A percentile compares a stretch with the other conserved stretches of the same genome.
These are phyloP conservation scores for Ettlia oleoabundans DNA, from an alignment of 139 green algal species.

Conservation along the genomic window DNA sequence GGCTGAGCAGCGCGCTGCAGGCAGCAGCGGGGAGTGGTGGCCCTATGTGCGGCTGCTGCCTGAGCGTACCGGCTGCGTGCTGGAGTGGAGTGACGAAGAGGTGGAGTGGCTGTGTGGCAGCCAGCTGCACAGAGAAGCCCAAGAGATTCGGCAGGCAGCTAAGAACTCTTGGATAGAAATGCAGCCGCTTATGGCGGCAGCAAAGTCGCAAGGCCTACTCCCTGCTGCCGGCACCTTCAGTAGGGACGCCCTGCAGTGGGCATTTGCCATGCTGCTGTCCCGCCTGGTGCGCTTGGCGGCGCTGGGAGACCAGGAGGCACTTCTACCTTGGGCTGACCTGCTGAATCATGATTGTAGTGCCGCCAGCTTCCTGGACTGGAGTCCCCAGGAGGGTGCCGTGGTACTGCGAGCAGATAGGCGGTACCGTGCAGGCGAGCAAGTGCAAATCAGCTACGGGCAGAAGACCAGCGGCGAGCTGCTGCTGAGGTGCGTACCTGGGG, in stretches of 20 bases:
- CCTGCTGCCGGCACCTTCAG: constrained; percentile 38
- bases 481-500: neutral
- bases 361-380: constrained; percentile 49
- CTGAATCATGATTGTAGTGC: constrained; percentile 60
- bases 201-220: constrained; percentile 22
- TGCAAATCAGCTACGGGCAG: constrained; percentile 23
- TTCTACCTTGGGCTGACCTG: constrained; percentile 74
- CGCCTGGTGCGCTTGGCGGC: constrained; percentile 63
- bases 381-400: constrained; percentile 41
- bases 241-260: constrained; percentile 47
- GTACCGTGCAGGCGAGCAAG: constrained; percentile 58
- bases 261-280: constrained; percentile 69
- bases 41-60: constrained; percentile 61
- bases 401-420: constrained; percentile 56
- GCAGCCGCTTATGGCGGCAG: constrained; percentile 38
- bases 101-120: constrained; percentile 53
- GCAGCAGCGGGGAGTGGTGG: constrained; percentile 19
- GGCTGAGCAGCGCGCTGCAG: constrained; percentile 44
- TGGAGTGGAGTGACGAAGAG: constrained; percentile 70
- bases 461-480: constrained; percentile 26
- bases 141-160: constrained; percentile 50
- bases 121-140: constrained; percentile 37
- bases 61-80: constrained; percentile 51
- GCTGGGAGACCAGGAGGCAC: constrained; percentile 42
- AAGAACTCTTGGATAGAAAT: constrained; percentile 50